These are phyloP conservation scores for Lotus japonicus DNA, from an alignment of 306 rosid species.

Conservation along the genomic window DNA sequence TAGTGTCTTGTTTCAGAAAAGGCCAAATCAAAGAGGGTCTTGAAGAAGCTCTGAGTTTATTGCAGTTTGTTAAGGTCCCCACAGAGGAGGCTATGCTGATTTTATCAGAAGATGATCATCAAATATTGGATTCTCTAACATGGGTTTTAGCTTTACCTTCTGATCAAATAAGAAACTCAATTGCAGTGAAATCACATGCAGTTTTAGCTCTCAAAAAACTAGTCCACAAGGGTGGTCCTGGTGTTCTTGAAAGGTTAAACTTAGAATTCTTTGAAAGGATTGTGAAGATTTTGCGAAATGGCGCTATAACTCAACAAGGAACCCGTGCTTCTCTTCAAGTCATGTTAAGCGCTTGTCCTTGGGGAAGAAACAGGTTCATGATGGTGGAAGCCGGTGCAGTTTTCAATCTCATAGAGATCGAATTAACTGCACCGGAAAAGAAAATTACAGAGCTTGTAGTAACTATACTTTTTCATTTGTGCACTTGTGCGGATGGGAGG, in stretches of 20 bases:
- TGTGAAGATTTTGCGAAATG: slow-evolving; percentile 18
- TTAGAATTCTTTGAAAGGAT: slow-evolving; percentile 35
- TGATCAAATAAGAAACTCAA: slow-evolving; percentile 9
- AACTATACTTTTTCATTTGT: slow-evolving; percentile 38
- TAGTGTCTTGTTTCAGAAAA: slow-evolving; percentile 19
- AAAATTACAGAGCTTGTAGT: slow-evolving; percentile 40
- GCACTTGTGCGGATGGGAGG: slow-evolving; percentile 61
- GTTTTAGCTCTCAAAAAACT: slow-evolving; percentile 31
- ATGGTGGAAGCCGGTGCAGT: slow-evolving; percentile 41
- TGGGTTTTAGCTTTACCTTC: too few species aligned
- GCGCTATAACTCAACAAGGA: slow-evolving; percentile 37
- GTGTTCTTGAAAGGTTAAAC: slow-evolving; percentile 23
- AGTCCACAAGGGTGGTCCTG: slow-evolving; percentile 12
- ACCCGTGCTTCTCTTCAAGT: slow-evolving; percentile 36
- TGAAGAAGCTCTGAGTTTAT: slow-evolving; percentile 43
- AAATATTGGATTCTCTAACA: slow-evolving; percentile 29
- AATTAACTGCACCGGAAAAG: slow-evolving; percentile 27
- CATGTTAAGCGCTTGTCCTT: slow-evolving; percentile 22
- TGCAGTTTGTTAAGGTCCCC: slow-evolving; percentile 35
- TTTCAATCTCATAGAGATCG: slow-evolving; percentile 46
- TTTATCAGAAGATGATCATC: slow-evolving; percentile 22
- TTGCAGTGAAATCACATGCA: slow-evolving; percentile 29
- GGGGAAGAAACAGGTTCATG: slow-evolving; percentile 35
- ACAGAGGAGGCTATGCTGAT: slow-evolving; percentile 9
- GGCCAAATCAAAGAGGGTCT: slow-evolving; percentile 32